Base-by-base conservation (phyloP, 129 eudicot species). In the Pittosporum tobira region DNA sequence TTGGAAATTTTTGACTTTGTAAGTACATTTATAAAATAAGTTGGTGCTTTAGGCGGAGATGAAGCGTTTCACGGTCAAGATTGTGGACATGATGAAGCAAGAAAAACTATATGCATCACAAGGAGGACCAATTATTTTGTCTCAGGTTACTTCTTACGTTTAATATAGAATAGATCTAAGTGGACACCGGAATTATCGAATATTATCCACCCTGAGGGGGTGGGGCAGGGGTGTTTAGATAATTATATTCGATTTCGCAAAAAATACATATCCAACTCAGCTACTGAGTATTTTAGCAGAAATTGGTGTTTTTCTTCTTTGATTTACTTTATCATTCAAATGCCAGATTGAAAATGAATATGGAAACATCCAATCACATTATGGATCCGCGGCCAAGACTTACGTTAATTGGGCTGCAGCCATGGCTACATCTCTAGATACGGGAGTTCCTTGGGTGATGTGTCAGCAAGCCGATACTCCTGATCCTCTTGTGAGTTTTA, bases 391-490 rank as follows among this genome's bases (percentile, higher is more conserved):
- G 48, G 96, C 77, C 23, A 65, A 77, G 77, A 34, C 72, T 19
- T 88, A 88, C 30, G 78, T 88, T 48, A 79, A 74, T 26, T 88
- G 96, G 96, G 96, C 96, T 8, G 96, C 96, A 37, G 47, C 77
- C 48, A 88, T 88, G 96, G 96, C 96, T 19, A 74, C 79, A 24
- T 81, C 96, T 48, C 47, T 84, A 59, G 68, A 84, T 63, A 88
- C 96, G n/a, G 96, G 96, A 30, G 96, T 88, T 31, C 96, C 96
- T n/a, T 88, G 96, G 96, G 91, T 84, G 27, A 88, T 88, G 96
- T 88, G 96, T 62, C 94, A 88, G 72, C 96, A 88, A 62, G n/a
- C 21, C 4, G 87, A 88, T 77, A 91, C 96, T 55, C 96, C 96
- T 45, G 74, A 79, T 65, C 82, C 96, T 25, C 51, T 85, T 21